These are phyloP conservation scores for Xerophyta viscosa DNA, from an alignment of 106 monocot species.

Conservation along the genomic window DNA sequence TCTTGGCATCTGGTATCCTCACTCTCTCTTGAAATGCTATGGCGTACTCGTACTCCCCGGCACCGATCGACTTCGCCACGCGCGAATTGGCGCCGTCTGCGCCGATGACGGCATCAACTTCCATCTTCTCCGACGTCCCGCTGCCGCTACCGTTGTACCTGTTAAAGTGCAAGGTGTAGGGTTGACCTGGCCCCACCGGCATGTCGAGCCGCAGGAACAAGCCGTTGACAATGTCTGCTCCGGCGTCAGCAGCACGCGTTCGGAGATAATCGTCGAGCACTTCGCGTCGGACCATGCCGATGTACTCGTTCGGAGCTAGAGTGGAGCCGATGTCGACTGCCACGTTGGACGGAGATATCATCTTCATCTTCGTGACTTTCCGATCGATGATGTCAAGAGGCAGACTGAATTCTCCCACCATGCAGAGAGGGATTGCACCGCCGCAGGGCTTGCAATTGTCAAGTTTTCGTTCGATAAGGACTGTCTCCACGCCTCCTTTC, in stretches of 20 bases:
- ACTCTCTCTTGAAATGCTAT: constrained; percentile 76
- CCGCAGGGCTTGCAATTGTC: constrained; percentile 98
- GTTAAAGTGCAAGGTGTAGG: constrained; percentile 51
- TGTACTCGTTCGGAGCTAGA: constrained; percentile 82
- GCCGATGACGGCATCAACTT: constrained; percentile 74
- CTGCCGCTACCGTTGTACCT: constrained; percentile 15
- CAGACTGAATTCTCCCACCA: constrained; percentile 85
- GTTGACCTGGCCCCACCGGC: constrained; percentile 18
- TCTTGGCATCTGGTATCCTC: constrained; percentile 54
- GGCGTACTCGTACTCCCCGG: constrained; percentile 87
- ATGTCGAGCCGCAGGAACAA: constrained; percentile 48
- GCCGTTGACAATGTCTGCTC: constrained; percentile 76
- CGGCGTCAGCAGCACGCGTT: constrained; percentile 41
- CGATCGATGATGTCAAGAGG: constrained; percentile 88
- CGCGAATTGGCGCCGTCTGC: constrained; percentile 90
- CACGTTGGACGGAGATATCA: constrained; percentile 96
- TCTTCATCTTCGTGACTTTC: constrained; percentile 93
- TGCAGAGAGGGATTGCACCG: constrained; percentile 88
- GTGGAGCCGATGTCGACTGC: constrained; percentile 87
- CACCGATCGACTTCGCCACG: constrained; percentile 86
- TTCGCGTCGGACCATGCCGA: constrained; percentile 93
- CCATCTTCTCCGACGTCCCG: constrained; percentile 28
- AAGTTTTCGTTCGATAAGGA: constrained; percentile 77
- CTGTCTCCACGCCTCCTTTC: constrained; percentile 86
- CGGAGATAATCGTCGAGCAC: constrained; percentile 82